Base-by-base conservation (phyloP, 2,329 filamentous ascomycete genomes). In the Claviceps purpurea region DNA sequence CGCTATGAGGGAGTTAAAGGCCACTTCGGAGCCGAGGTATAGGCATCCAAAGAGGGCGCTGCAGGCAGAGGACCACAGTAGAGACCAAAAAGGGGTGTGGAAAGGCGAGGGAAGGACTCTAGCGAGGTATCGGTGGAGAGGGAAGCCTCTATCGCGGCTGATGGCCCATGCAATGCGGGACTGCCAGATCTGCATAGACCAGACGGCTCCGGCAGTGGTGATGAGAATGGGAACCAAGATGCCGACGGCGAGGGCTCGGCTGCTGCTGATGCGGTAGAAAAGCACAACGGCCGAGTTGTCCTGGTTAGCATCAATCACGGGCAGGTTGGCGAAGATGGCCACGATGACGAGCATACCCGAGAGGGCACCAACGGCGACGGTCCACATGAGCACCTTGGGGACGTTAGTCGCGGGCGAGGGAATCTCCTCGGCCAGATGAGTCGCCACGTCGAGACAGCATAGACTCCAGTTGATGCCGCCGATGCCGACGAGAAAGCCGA, bases 401-500 rank as follows among this genome's bases (percentile, higher is more conserved):
- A 53, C 60, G 22, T 62, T 58, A 3, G 52, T 59, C 11, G 53
- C 56, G 0, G 62, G 62, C 1, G 51, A 55, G 2, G 60, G 62
- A n/a, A 64, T 63, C 53, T 64, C 62, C 44, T 64, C 62, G 2
- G 61, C 60, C 22, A 64, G 47, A 30, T 64, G 61, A 1, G 60
- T 60, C 13, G 58, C 56, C 11, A 61, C 59, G 18, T 64, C 62
- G 18, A 64, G 58, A 43, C 61, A 64, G 1, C 59, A 63, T 20
- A 63, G 61, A 49, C 60, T 62, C 62, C 62, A 64, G 48, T 64
- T 63, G 44, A 59, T 57, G 0, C 61, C 61, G 34, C 59, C 61
- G 50, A 64, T 58, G 14, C 61, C 62, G 22, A 62, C 61, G 39
- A 64, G 58, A 49, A 63, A 63, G 2, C 61, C 61, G 34, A 64